Base-by-base conservation (phyloP, 208 protist species). In the Leishmania aethiopica region DNA sequence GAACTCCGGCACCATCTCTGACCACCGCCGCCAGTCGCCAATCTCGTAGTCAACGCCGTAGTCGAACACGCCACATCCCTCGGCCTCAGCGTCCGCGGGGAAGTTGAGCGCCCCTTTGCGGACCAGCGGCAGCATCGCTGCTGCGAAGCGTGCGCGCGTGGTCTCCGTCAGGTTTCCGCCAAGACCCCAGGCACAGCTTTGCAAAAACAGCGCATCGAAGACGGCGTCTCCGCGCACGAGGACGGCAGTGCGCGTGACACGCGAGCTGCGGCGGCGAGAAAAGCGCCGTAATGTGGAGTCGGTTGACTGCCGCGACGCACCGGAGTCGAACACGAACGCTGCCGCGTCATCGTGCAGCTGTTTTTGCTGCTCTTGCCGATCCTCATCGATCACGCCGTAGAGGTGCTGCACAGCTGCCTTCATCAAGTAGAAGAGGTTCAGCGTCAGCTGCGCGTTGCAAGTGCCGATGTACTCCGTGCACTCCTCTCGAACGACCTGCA, bases 141-240 rank as follows among this genome's bases (percentile, higher is more conserved):
- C 57, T 72, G 93, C 96, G 83, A 99, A 99, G 37, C 83, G 78
- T 28, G 88, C 90, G 70, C 98, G 92, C 42, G 88, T 93, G 25
- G 83, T 81, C 78, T 97, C 98, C 51, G 91, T 91, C 78, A 99
- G 80, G 85, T 98, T 98, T 45, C 92, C 97, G 70, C 98, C 99
- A 19, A 99, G 59, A 53, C 96, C 94, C 99, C 99, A 99, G 49
- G 99, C 92, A 79, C 99, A 95, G 40, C 94, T 87, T 90, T 99
- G 98, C 17, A 99, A 75, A 84, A 99, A 99, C 69, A 94, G 84
- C 67, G 91, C 92, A 62, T 98, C 94, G 78, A 98, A 93, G 67
- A 98, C 73, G 45, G 91, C 79, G 55, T 96, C 90, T 71, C 90
- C 90, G 75, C 95, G 87, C 53, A 90, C 81, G 40, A 90, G 78